A percentile compares a stretch with the other conserved stretches of the same genome.
Evolutionary conservation across 2,329 filamentous ascomycete genomes (phyloP).

Genomic region (Laburnicola sp.): DNA sequence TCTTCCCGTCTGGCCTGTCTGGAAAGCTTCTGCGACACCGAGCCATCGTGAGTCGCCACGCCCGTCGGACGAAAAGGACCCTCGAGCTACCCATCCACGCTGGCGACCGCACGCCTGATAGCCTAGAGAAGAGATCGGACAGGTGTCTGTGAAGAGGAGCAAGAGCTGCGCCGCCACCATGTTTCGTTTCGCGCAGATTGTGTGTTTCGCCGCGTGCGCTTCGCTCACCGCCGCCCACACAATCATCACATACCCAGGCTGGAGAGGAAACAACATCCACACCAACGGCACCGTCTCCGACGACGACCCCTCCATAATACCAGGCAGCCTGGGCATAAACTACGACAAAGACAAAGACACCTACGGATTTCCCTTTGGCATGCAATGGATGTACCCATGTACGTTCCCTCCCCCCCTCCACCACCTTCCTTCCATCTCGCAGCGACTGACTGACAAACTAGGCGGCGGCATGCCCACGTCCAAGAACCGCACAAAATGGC

Average conservation of each 20-base stretch:
- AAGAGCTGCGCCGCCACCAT: constrained; percentile 22
- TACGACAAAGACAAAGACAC: constrained; percentile 48
- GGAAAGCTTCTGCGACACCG: no score
- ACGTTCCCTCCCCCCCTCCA: constrained; percentile 46
- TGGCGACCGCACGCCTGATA: neutral
- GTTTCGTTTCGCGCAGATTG: constrained; percentile 40
- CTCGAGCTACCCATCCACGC: neutral
- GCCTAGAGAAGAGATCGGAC: constrained; percentile 10
- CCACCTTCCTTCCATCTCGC: no score
- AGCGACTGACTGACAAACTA: constrained; percentile 45
- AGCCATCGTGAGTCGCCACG: no score
- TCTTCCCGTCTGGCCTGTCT: neutral
- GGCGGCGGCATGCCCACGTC: constrained; percentile 81
- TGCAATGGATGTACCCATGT: constrained; percentile 98
- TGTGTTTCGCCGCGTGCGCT: constrained; percentile 37
- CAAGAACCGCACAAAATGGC: constrained; percentile 89
- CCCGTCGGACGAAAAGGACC: no score
- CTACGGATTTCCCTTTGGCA: constrained; percentile 73
- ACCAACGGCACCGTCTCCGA: constrained; percentile 65
- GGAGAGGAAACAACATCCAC: constrained; percentile 82
- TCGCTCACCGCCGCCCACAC: constrained; percentile 66
- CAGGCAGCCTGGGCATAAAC: constrained; percentile 52
- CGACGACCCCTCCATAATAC: constrained; percentile 39
- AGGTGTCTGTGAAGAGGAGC: no score
- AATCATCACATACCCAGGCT: constrained; percentile 84